Conservation (phyloP, 495 filamentous ascomycete genomes). For the Lasiosphaeria miniovina region DNA sequence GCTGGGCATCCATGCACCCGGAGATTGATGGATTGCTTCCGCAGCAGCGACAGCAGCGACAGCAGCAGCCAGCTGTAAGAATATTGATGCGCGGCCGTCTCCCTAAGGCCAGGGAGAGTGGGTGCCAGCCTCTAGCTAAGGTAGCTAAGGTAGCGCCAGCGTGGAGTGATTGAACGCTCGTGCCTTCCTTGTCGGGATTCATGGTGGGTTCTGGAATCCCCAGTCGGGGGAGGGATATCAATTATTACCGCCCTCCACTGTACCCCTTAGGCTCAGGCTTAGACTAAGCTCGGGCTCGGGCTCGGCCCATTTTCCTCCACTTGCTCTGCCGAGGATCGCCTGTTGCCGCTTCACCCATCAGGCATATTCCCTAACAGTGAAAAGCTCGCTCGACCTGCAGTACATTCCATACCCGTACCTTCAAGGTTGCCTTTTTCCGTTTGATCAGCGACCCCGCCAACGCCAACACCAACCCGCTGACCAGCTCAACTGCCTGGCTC, state of each 20-base stretch:
- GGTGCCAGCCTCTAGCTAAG: not conserved
- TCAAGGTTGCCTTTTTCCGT: not conserved
- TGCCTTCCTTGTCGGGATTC: constrained; percentile 2
- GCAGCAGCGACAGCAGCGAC: not conserved
- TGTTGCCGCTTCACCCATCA: constrained; percentile 16
- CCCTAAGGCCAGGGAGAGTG: no score
- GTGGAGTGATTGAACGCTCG: not conserved
- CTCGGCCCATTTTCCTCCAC: not conserved
- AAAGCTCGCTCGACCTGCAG: not conserved
- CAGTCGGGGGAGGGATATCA: no score
- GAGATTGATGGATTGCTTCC: constrained; percentile 3
- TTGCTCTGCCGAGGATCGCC: constrained; percentile 11
- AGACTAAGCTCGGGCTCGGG: no score
- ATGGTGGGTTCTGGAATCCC: not conserved
- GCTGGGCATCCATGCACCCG: constrained; percentile 1
- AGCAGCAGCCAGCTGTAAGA: not conserved
- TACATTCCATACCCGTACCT: not conserved
- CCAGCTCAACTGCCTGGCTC: no score
- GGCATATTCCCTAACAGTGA: constrained; percentile 17
- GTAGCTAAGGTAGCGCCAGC: not conserved
- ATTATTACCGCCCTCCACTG: no score
- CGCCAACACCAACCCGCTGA: no score
- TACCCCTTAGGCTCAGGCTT: no score
- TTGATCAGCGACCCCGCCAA: not conserved
- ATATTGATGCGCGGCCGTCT: no score